phyloP scores from a whole-genome alignment of 345 rosid genomes.

The Pistacia integerrima region DNA sequence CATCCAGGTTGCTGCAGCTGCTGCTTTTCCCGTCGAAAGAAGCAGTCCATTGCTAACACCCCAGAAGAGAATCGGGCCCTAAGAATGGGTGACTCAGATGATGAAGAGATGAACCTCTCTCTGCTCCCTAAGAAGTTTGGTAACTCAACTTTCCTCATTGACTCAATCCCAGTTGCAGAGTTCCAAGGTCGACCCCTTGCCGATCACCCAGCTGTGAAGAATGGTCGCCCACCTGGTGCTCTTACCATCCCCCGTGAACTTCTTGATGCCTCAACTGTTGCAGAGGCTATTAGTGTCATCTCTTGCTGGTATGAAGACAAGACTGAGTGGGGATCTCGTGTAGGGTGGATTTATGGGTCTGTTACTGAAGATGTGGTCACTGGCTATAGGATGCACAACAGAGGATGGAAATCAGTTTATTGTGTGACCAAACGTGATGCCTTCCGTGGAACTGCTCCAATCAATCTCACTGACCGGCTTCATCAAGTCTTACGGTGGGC shows the following conservation, averaged over 20 bases:
- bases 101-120: conserved; percentile 77
- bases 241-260: conserved; percentile 88
- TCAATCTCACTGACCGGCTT: conserved; percentile 94
- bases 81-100: conserved; percentile 88
- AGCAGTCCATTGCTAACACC: conserved; percentile 46
- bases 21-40: conserved; percentile 61
- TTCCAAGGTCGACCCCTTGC: conserved; percentile 98
- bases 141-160: conserved; percentile 79
- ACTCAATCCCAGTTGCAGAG: conserved; percentile 92
- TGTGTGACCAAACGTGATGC: conserved; percentile 98
- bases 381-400: conserved; percentile 96
- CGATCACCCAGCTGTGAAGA: conserved; percentile 92
- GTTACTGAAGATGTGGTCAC: conserved; percentile 99
- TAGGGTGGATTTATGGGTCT: conserved; percentile 99
- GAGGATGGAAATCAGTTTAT: conserved; percentile 98
- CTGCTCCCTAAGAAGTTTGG: conserved; percentile 83
- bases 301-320: conserved; percentile 99
- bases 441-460: conserved; percentile 95
- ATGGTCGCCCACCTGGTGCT: conserved; percentile 95
- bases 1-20: conserved; percentile 70
- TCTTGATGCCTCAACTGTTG: conserved; percentile 93
- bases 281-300: conserved; percentile 95
- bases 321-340: conserved; percentile 98
- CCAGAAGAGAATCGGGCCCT: conserved; percentile 79
- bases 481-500: conserved; percentile 99